Evolutionary conservation across 1,139 yeast genomes (phyloP).

Genomic region (Blastobotrys ciferrii): DNA sequence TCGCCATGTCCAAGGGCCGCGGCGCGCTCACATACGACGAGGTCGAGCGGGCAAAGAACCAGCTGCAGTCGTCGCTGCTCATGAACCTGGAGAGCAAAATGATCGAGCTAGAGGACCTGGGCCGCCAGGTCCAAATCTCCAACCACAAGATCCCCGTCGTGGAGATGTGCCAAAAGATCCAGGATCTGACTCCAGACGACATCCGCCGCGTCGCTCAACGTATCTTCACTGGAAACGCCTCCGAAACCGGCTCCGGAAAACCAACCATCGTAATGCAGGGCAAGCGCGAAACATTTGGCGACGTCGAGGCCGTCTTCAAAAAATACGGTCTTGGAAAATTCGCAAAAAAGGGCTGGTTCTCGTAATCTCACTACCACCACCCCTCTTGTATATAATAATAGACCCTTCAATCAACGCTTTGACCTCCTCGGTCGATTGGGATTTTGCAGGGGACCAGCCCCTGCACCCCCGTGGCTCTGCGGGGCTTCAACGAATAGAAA

Average conservation of each 20-base stretch:
- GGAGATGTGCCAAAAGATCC: conserved; percentile 82
- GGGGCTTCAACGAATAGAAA: too few species aligned
- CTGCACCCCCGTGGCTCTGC: too few species aligned
- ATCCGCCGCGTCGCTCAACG: conserved; percentile 71
- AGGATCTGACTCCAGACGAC: conserved; percentile 61
- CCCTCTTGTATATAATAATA: not conserved
- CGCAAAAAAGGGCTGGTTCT: conserved; percentile 11
- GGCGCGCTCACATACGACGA: conserved; percentile 68
- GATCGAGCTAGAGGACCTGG: conserved; percentile 91
- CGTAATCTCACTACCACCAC: too few species aligned
- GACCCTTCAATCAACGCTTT: not conserved
- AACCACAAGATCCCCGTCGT: conserved; percentile 72
- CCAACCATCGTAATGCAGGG: conserved; percentile 93
- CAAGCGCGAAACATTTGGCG: conserved; percentile 80
- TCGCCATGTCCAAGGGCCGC: conserved; percentile 56
- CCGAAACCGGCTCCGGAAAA: conserved; percentile 52
- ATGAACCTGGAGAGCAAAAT: conserved; percentile 92
- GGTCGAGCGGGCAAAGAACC: conserved; percentile 87
- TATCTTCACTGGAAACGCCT: conserved; percentile 66
- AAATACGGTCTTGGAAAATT: conserved; percentile 68
- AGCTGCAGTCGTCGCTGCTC: conserved; percentile 78
- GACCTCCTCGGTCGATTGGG: too few species aligned
- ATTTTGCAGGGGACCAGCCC: too few species aligned
- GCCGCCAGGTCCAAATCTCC: conserved; percentile 88
- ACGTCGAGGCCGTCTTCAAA: conserved; percentile 62